Conservation (phyloP, 805 yeast genomes). For the Saccharomycopsis malanga region DNA sequence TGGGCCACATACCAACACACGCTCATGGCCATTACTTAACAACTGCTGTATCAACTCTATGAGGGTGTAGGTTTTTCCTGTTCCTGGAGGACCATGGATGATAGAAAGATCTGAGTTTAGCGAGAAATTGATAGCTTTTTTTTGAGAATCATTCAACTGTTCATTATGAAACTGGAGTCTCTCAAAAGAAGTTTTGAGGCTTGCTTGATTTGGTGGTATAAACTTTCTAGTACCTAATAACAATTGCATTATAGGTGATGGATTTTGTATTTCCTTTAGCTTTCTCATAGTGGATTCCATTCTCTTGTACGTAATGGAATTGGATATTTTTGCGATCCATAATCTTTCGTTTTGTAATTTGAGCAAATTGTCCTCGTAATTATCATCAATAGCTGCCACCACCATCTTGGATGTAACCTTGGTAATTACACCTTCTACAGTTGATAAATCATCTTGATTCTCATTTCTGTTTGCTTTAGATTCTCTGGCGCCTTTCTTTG, state of each 20-base stretch:
- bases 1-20: constrained; percentile 87
- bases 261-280: constrained; percentile 42
- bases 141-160: constrained; percentile 53
- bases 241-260: constrained; percentile 33
- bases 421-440: constrained; percentile 60
- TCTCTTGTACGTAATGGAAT: constrained; percentile 65
- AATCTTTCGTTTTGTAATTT: constrained; percentile 41
- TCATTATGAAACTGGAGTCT: constrained; percentile 34
- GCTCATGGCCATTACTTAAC: constrained; percentile 35
- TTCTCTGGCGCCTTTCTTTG: constrained; percentile 25
- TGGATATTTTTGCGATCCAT: constrained; percentile 53
- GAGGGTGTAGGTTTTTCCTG: constrained; percentile 77
- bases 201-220: constrained; percentile 25
- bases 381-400: constrained; percentile 47
- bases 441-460: constrained; percentile 13
- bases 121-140: constrained; percentile 62
- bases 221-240: constrained; percentile 40
- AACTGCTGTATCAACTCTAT: constrained; percentile 77
- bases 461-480: constrained; percentile 10
- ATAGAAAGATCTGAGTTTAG: constrained; percentile 51
- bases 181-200: constrained; percentile 11
- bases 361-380: constrained; percentile 37
- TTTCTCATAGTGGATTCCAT: constrained; percentile 75
- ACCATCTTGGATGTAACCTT: constrained; percentile 43
- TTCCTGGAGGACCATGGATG: constrained; percentile 75